Conservation (phyloP, 2,329 filamentous ascomycete genomes). For the Periconia sp. region DNA sequence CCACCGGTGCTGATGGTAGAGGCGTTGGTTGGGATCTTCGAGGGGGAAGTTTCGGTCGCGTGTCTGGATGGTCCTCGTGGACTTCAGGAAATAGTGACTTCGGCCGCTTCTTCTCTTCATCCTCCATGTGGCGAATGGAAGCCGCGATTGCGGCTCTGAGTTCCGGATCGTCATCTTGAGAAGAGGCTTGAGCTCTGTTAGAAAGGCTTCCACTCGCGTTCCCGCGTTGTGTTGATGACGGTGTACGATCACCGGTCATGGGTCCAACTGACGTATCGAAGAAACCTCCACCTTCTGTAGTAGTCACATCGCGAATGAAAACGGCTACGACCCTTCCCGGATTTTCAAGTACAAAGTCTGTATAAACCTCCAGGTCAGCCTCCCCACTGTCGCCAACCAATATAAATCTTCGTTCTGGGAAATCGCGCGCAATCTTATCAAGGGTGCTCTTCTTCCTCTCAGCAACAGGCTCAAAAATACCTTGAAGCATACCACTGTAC, state of each 20-base stretch:
- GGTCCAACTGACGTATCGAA: constrained; percentile 70
- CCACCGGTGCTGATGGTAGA: constrained; percentile 28
- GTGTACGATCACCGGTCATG: constrained; percentile 37
- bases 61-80: constrained; percentile 41
- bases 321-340: constrained; percentile 83
- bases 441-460: constrained; percentile 91
- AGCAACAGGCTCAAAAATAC: constrained; percentile 96
- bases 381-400: constrained; percentile 96
- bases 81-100: constrained; percentile 39
- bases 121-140: constrained; percentile 54
- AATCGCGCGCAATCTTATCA: constrained; percentile 84
- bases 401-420: constrained; percentile 86
- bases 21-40: constrained; percentile 33
- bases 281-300: constrained; percentile 72
- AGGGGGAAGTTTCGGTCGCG: constrained; percentile 44
- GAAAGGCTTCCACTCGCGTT: constrained; percentile 16
- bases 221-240: constrained; percentile 28
- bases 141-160: constrained; percentile 55
- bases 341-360: constrained; percentile 84
- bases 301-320: constrained; percentile 96
- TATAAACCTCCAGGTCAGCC: constrained; percentile 96
- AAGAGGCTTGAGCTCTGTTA: constrained; percentile 20
- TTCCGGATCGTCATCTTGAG: constrained; percentile 56
- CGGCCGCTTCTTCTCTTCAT: constrained; percentile 44
- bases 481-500: constrained; percentile 95